Evolutionary conservation across 352 stramenopile species (phyloP).

Genomic region (Sclerospora graminicola): DNA sequence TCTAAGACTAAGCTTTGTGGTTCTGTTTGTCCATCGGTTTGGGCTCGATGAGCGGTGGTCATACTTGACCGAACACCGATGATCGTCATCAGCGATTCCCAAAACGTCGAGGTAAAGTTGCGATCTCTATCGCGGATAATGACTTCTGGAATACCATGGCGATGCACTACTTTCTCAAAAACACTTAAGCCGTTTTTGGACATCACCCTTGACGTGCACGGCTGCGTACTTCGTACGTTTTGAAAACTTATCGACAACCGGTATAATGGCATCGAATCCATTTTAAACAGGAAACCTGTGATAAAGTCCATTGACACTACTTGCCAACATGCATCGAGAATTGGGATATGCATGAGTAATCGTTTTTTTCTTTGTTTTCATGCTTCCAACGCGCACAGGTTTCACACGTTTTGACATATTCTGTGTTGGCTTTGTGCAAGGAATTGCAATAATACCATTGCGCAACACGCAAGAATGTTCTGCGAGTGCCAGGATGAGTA

Average conservation of each 20-base stretch:
- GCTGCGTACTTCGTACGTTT: background rate
- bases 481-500: background rate
- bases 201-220: conserved; percentile 3
- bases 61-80: too few relatives aligned
- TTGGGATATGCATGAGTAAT: background rate
- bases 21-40: too few relatives aligned
- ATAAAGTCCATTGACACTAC: background rate
- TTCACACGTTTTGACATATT: background rate
- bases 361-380: background rate
- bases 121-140: conserved; percentile 1
- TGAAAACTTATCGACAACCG: background rate
- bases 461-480: background rate
- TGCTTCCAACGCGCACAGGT: background rate
- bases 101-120: conserved; percentile 3
- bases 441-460: background rate
- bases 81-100: conserved; percentile 1
- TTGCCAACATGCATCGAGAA: background rate
- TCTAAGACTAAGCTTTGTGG: too few relatives aligned
- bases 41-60: too few relatives aligned
- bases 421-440: background rate
- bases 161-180: conserved; percentile 3
- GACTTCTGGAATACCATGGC: background rate
- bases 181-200: conserved; percentile 3
- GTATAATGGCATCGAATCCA: background rate
- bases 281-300: background rate